Base-by-base conservation (phyloP, 768 basidiomycete species). In the Termitomyces heimii region DNA sequence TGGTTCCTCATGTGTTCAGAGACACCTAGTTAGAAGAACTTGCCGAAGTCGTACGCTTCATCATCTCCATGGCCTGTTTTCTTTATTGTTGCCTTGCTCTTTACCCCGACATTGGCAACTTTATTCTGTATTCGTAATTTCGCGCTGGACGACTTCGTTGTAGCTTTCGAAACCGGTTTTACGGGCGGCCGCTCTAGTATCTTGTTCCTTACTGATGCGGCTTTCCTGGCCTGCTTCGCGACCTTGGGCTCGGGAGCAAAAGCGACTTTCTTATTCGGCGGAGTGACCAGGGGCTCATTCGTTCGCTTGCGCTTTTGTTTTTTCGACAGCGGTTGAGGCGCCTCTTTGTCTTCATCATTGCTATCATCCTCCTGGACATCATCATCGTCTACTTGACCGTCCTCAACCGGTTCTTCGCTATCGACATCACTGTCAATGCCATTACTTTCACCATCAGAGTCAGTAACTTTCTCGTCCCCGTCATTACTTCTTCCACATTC, bases 1-100 rank as follows among this genome's bases (percentile, higher is more conserved):
- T 22, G 18, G 22, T 43, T 20, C 10, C 8, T 40, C 39, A 20
- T 43, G 22, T 12, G 9, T 35, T 28, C 37, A 18, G 16, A 51
- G 3, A 28, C n/a, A 18, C 14, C 5, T 34, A 26, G 8, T 49
- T 55, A 73, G 62, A 83, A 84, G 68, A 80, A 84, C 59, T 75
- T 71, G 46, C 71, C 72, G 62, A 84, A 84, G 64, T 81, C 77
- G 61, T 83, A 84, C n/a, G 74, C 74, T 62, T 76, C 73, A 44
- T 68, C 72, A 28, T 65, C 56, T 20, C 62, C 61, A 48, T 62
- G 56, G 53, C 60, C 63, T 66, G 70, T 52, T 62, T 51, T 46
- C 56, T 56, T 52, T 57, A 34, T 49, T 53, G 29, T 42, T 32
- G 57, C 43, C 54, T 60, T 66, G 58, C 67, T 66, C 54, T 67